Base-by-base conservation (phyloP, 805 yeast genomes). In the Lipomyces spencermartinsiae region DNA sequence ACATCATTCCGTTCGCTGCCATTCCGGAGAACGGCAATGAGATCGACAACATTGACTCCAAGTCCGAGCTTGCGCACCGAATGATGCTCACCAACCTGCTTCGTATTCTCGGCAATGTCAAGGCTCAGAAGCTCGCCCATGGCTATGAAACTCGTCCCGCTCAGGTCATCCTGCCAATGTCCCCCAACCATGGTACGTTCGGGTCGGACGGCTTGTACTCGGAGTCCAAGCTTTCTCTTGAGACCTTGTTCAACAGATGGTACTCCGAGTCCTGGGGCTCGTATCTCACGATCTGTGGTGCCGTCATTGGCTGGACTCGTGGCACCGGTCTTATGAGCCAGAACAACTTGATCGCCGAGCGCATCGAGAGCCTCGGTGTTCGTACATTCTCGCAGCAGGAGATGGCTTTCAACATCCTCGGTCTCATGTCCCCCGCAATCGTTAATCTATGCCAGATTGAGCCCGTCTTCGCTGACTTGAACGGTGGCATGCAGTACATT, bases 281-380 rank as follows among this genome's bases (percentile, higher is more conserved):
- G 73, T 95, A 91, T 83, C 88, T 95, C 83, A 95, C 98, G 68
- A 84, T 95, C 69, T 93, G 98, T 81, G 99, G 99, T 85, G 98
- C 99, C 58, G 86, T 95, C 74, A 95, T 95, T 80, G 99, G 99
- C 79, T 95, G 99, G 99, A 95, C 99, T 72, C 92, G 99, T 86
- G 99, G 99, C 81, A 95, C 99, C 68, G 99, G 99, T 78, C 88
- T 95, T 78, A 95, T 95, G 99, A 86, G 93, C 77, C 98, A 89
- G 75, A 95, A 95, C 86, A 95, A 95, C 84, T 90, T 92, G 79
- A 92, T 95, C 80, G 97, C 99, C 70, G 97, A 93, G 83, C 98
- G 98, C 74, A 91, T 95, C 77, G 99, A 95, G 83, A 87, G 87
- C 78, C 83, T 90, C 69, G 98, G 99, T 76, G 98, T 95, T 60